Base-by-base conservation (phyloP, 2,329 filamentous ascomycete species). In the Ophiocordyceps camponoti-rufipedis region DNA sequence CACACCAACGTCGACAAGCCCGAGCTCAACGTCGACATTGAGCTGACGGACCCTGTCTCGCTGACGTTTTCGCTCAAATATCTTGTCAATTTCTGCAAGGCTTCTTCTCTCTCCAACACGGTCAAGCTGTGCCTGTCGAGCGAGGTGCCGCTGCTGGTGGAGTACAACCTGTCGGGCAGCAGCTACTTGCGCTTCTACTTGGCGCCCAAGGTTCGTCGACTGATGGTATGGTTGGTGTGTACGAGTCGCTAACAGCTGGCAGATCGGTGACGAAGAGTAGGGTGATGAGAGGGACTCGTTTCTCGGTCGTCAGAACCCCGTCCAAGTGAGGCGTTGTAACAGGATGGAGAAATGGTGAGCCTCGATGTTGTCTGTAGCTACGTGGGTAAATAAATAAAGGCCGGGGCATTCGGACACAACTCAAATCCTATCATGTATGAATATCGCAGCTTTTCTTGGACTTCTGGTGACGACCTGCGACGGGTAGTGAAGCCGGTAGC, bases 51-150 rank as follows among this genome's bases (percentile, higher is more conserved):
- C 70, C 86, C 91, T 44, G 91, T 98, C 49, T 75, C 85, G 33
- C 76, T 98, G 51, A 96, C 89, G 44, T 98, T 98, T 71, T 96
- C 91, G 32, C 82, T 98, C 58, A 98, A 98, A 71, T 98, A 98
- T 69, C 81, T 98, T 3, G 85, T 94, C 74, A 96, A 96, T 76
- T 98, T 98, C 72, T 96, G 91, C 83, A 98, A 98, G 72, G 93
- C 93, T 32, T 83, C 86, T 51, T 80, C 78, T 45, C 72, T 98
- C 49, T 89, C 88, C 38, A 70, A 65, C 54, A 73, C 75, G 53
- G 93, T 98, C 65, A 91, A 84, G 69, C 80, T 98, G 55, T 94
- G 84, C 68, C 75, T 98, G 54, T 96, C 89, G 45, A 88, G 87
- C 65, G 91, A 98, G 67, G 89, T 98, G 44, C 91, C 91, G 28